Evolutionary conservation across 768 basidiomycete genomes (phyloP), one percentile per base, ranked within the genome.

Genomic region (Paxillus rubicundulus): DNA sequence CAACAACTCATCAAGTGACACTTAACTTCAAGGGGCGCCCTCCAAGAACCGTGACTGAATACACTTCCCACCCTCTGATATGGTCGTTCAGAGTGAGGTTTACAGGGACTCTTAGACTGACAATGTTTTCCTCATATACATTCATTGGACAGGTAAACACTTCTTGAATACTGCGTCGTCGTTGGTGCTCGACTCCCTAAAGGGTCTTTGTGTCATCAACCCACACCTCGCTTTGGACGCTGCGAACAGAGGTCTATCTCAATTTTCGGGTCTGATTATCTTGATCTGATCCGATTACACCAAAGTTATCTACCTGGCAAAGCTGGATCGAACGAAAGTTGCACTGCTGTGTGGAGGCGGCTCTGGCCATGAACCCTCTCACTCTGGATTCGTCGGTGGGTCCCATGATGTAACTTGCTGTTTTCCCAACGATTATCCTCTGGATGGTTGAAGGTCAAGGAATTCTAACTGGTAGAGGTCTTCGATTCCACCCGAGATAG

Each of bases 321-420:
- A 70, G n/a, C 78, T 69, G 30, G 81, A 87, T 65, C 78, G 72
- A 50, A 78, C 80, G 20, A 84, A 83, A 63, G 92, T 93, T 39
- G 81, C 87, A 2, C 73, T 93, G 13, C 75, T 93, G 60, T 91
- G 87, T 61, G 91, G 91, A 9, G 91, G 92, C 5, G 91, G 92
- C 30, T 83, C 86, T 21, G 90, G 95, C 5, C 95, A 97, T 64
- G 95, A 97, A 62, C 95, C 95, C 7, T 82, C 92, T 14, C 92
- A 94, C 70, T 82, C 90, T 5, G 89, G 83, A 2, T 94, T 89
- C 60, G 92, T 96, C n/a, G 93, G 92, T 86, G 56, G 57, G 78
- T 65, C 39, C 18, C 17, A 14, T 12, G 10, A 14, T 12, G 9
- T 9, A 57, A 17, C 32, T 28, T 27, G 4, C 3, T 14, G 0